These are phyloP conservation scores for Amanita molliuscula DNA, from an alignment of 768 basidiomycete genomes.

Conservation along the genomic window DNA sequence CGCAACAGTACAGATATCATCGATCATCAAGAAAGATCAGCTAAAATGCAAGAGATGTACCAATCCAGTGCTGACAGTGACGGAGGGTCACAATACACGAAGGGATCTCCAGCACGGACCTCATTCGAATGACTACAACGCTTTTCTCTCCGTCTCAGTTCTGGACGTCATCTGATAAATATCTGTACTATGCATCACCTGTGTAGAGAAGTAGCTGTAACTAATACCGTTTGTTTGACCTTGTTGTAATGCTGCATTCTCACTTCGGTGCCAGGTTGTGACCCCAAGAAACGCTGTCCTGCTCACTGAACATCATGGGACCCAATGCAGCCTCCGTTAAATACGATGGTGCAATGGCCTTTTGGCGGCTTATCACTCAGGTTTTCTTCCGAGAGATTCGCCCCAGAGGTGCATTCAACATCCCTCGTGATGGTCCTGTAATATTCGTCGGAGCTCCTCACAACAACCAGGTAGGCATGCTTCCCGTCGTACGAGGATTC, in stretches of 20 bases:
- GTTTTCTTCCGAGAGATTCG: conserved; percentile 97
- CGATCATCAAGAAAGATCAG: conserved; percentile 53
- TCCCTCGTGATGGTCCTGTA: conserved; percentile 82
- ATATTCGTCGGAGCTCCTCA: conserved; percentile 93
- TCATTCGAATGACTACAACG: conserved; percentile 17
- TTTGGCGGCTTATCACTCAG: conserved; percentile 80
- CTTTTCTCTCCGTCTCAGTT: conserved; percentile 4
- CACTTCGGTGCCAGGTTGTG: background rate
- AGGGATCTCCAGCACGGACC: conserved; percentile 17
- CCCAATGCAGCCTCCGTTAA: conserved; percentile 16
- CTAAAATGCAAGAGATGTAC: conserved; percentile 72
- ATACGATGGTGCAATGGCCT: conserved; percentile 72
- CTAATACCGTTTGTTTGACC: conserved; percentile 8
- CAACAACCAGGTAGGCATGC: conserved; percentile 62
- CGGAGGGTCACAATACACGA: conserved; percentile 27
- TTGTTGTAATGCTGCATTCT: conserved; percentile 8
- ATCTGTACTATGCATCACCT: conserved; percentile 6
- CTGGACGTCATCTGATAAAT: conserved; percentile 9
- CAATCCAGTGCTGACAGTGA: conserved; percentile 44
- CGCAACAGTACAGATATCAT: conserved; percentile 10
- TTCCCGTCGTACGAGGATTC: background rate
- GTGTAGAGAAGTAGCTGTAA: background rate
- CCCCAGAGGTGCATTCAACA: conserved; percentile 89
- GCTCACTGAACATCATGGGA: conserved; percentile 11
- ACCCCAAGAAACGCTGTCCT: background rate